phyloP scores from a whole-genome alignment of 2,329 filamentous ascomycete species.

The Bisporella sp. region DNA sequence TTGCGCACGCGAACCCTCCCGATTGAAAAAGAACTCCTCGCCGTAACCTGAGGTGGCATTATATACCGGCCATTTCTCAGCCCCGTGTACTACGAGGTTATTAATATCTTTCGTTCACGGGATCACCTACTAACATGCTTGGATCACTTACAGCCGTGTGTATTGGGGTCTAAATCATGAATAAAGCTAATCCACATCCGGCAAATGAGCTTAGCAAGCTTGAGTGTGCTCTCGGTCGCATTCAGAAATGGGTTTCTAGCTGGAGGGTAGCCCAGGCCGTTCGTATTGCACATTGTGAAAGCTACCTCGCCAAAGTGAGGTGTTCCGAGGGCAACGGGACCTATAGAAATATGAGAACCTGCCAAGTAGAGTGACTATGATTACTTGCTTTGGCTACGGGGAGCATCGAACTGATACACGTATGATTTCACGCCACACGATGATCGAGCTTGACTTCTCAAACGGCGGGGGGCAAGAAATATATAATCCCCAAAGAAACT shows the following conservation, averaged over 20 bases:
- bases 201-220: constrained; percentile 10
- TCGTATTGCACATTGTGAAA: constrained; percentile 46
- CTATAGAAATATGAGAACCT: too few relatives aligned
- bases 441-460: constrained; percentile 9
- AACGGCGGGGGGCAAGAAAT: constrained; percentile 7
- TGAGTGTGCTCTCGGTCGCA: constrained; percentile 1
- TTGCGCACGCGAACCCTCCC: too few relatives aligned
- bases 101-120: too few relatives aligned
- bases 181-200: neutral
- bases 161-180: too few relatives aligned
- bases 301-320: constrained; percentile 41
- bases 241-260: constrained; percentile 28
- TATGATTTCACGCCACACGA: constrained; percentile 18
- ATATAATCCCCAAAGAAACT: constrained; percentile 8
- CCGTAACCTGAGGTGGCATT: too few relatives aligned
- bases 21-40: too few relatives aligned
- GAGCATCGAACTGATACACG: constrained; percentile 38
- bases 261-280: constrained; percentile 36
- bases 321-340: constrained; percentile 11
- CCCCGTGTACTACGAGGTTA: too few relatives aligned
- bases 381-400: constrained; percentile 23
- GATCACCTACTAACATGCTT: too few relatives aligned
- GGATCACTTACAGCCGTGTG: too few relatives aligned
- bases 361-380: too few relatives aligned
- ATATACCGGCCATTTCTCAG: too few relatives aligned